Conservation (phyloP, 2,329 filamentous ascomycete species). For the Exophiala spinifera region DNA sequence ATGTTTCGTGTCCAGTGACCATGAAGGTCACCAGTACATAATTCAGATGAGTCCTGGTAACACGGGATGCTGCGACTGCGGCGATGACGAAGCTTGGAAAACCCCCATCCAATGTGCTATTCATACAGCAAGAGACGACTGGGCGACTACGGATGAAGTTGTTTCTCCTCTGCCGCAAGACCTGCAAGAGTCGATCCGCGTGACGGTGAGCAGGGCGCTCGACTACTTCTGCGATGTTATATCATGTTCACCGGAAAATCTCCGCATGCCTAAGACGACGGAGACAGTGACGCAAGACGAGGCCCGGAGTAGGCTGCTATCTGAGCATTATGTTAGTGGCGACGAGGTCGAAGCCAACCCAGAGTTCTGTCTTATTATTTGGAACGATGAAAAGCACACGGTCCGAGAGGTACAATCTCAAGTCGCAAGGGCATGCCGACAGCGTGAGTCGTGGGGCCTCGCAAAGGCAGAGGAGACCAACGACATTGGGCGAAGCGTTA, state of each 20-base stretch:
- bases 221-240: conserved; percentile 98
- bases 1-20: conserved; percentile 94
- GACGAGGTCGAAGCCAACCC: conserved; percentile 61
- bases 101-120: conserved; percentile 87
- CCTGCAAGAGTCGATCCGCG: conserved; percentile 71
- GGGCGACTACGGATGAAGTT: conserved; percentile 53
- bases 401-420: conserved; percentile 86
- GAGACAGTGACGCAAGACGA: conserved; percentile 81
- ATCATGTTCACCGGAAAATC: conserved; percentile 93
- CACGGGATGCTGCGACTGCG: conserved; percentile 95
- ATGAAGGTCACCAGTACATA: conserved; percentile 86
- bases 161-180: conserved; percentile 62
- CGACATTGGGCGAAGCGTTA: conserved; percentile 77
- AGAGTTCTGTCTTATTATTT: conserved; percentile 82
- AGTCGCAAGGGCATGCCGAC: conserved; percentile 81
- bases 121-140: conserved; percentile 68
- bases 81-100: conserved; percentile 91
- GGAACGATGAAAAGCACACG: conserved; percentile 99
- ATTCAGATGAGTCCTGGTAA: conserved; percentile 86
- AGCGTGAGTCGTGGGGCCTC: conserved; percentile 65
- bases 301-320: conserved; percentile 68
- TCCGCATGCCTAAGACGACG: conserved; percentile 78
- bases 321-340: conserved; percentile 67
- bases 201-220: conserved; percentile 79
- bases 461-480: conserved; percentile 84